phyloP scores from a whole-genome alignment of 352 stramenopile genomes.

The Phytophthora tubulina region DNA sequence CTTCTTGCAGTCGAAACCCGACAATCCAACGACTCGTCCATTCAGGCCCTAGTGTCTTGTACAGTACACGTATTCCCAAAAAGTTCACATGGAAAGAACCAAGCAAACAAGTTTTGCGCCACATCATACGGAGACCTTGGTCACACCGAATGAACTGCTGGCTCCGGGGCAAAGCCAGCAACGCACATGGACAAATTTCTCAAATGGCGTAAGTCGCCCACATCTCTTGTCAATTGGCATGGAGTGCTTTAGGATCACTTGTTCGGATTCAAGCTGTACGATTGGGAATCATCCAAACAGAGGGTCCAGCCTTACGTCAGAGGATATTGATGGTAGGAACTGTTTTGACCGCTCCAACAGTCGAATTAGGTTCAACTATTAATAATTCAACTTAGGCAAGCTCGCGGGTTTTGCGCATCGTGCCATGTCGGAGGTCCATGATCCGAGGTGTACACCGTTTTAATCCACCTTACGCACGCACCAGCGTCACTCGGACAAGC shows the following conservation, averaged over 20 bases:
- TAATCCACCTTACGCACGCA: neutral
- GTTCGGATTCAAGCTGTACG: neutral
- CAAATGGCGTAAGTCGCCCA: constrained; percentile 7
- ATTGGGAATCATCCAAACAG: neutral
- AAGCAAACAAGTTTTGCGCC: too few relatives aligned
- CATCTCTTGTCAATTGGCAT: neutral
- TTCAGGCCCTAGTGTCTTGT: too few relatives aligned
- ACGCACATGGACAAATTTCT: constrained; percentile 1
- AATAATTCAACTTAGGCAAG: neutral
- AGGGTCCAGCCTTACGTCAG: neutral
- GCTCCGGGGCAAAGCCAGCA: neutral
- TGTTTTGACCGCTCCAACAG: neutral
- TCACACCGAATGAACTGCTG: too few relatives aligned
- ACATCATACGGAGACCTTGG: too few relatives aligned
- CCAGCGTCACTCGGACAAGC: neutral
- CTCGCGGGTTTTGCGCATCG: constrained; percentile 7
- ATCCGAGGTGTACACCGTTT: neutral
- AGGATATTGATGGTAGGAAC: neutral
- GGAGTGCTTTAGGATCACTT: neutral
- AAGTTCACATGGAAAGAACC: too few relatives aligned
- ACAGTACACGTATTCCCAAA: too few relatives aligned
- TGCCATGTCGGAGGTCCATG: constrained; percentile 1
- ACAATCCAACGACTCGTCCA: neutral
- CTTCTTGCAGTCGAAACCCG: neutral
- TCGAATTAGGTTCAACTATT: constrained; percentile 3